Evolutionary conservation across 2,329 filamentous ascomycete species (phyloP), one percentile per base, ranked within the genome.

Genomic region (Talaromyces funiculosus): DNA sequence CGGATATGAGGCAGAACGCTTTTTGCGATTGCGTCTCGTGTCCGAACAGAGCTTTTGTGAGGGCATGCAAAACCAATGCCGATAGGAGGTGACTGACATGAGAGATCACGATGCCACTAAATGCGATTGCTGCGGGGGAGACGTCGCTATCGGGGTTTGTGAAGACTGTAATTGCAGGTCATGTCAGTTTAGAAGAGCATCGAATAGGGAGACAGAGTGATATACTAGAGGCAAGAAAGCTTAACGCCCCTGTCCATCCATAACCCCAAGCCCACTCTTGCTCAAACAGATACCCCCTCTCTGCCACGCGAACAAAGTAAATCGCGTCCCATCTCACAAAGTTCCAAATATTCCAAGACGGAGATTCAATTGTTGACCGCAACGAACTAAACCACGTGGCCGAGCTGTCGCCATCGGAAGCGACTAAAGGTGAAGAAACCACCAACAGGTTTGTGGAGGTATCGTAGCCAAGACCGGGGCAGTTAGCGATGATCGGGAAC

Each of bases 71-170:
- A 10, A 86, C 79, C 43, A 96, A 65, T 12, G 89, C 87, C 3
- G 92, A 91, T 40, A 89, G 67, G 14, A 92, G 81, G 75, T 99
- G 94, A 4, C 87, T 84, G n/a, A 82, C 54, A 71, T 92, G 88
- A 31, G 91, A 86, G 35, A 96, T 81, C 37, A 85, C 90, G 24
- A 87, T 76, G 16, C 87, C 56, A 10, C 72, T 71, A 5, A 71
- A 64, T 42, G 61, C 67, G 29, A 60, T 60, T 57, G 43, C 37
- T 33, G 57, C 4, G 16, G 53, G 16, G 7, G 45, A 16, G 22
- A 51, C n/a, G 42, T 24, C 10, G 16, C 10, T 20, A 18, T 33
- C 29, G 51, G 31, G 31, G 22, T 10, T 22, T 47, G 47, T 38
- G 37, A 54, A 29, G 10, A 35, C 31, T 56, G 3, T n/a, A 1